Base-by-base conservation (phyloP, 192 early-diverging fungal genomes). In the Funneliformis mosseae region DNA sequence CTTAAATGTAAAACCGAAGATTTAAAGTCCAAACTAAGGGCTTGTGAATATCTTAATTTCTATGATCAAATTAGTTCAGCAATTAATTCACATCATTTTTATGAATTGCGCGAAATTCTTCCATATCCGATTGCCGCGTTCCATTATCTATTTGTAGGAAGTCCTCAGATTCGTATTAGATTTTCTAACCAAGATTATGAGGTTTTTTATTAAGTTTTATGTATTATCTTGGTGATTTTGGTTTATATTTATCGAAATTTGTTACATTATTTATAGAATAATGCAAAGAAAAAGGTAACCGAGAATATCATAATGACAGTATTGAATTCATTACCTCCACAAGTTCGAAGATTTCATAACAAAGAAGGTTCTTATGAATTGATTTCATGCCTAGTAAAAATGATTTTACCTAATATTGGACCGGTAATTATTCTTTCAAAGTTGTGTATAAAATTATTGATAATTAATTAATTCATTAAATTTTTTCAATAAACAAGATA, bases 101-200 rank as follows among this genome's bases (percentile, higher is more conserved):
- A 89, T 70, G 89, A 87, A 48, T 73, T 97, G 43, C 81, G 86
- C 8, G 85, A 83, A 5, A 97, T 97, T 83, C 68, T 91, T 39
- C 85, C 92, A 1, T 97, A 92, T 84, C 83, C 93, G 0, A 50
- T 96, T 3, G 85, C 92, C 10, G 91, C 87, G 61, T 93, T 96
- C 79, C 93, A 98, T 84, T 88, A 90, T 9, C 91, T 95, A 11
- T 97, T 97, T 85, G 91, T 95, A 12, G 90, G 92, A 2, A 85
- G 92, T 8, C 88, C 75, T 38, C 81, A 80, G 63, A 91, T 85
- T 81, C 88, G 80, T 76, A 84, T 92, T 59, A 91, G 91, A 83
- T 99, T 92, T 82, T 96, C 97, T 48, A 88, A 91, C 60, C 83
- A 87, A 27, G 94, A 96, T 60, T 94, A 91, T 86, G 93, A 94